Base-by-base conservation (phyloP, 768 basidiomycete genomes). In the Leccinum ochraceum region DNA sequence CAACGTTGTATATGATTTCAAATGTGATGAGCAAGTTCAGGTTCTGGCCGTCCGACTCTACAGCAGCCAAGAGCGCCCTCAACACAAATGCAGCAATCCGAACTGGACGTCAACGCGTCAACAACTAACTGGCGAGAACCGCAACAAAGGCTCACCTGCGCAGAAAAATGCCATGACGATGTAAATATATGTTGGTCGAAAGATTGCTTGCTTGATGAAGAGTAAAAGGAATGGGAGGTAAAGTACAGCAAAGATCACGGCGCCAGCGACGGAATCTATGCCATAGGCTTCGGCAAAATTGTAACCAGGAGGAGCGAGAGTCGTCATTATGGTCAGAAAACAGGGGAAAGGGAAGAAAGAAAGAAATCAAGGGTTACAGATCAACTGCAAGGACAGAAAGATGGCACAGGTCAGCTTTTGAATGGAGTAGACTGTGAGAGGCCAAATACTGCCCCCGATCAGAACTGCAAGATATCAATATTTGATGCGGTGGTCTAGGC, bases 1-100 rank as follows among this genome's bases (percentile, higher is more conserved):
- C 75, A 17, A 71, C 67, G 50, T 71, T 75, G 61, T 77, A 77
- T 20, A 77, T 34, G 57, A 76, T 60, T 57, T 70, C 64, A 54
- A 68, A 69, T n/a, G 75, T 62, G 54, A 75, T 61, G 30, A 74
- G 53, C 36, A 69, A 32, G 24, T 63, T 56, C 32, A 67, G 22
- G 26, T 71, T 60, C 54, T 74, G 36, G 6, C 65, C 71, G 2
- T 66, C 71, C 6, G 59, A 56, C 22, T 56, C 36, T 20, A 68
- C 67, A 4, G 63, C 61, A 32, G 75, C 74, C 26, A 76, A 62
- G 20, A 67, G 30, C 10, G 74, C 69, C 52, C 75, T 64, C 36
- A 76, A 20, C 14, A 59, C 57, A 50, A 76, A 76, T n/a, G 75
- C 69, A 9, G 67, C 54, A 9, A 72, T 58, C 54, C 75, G 71